These are phyloP conservation scores for Cyclostephanos tholiformis DNA, from an alignment of 108 stramenopile genomes.

Conservation along the genomic window DNA sequence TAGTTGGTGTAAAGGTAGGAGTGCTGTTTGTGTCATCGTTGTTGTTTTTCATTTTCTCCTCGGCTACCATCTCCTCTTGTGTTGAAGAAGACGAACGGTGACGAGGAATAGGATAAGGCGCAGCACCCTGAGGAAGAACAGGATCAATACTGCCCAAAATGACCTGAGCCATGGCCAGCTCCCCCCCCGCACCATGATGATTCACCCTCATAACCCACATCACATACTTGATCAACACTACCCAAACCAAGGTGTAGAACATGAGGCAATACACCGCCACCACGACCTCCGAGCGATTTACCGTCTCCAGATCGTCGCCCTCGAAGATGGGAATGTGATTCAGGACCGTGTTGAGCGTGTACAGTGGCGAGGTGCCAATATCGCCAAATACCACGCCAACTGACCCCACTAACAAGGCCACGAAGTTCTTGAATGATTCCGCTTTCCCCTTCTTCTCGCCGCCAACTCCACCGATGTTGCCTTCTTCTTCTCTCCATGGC, in stretches of 20 bases:
- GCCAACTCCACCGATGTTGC: not conserved
- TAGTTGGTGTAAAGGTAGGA: not conserved
- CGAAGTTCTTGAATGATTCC: not conserved
- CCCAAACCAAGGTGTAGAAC: conserved; percentile 11
- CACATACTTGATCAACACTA: conserved; percentile 13
- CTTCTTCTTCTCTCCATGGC: no score
- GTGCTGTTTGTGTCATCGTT: not conserved
- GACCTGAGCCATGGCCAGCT: conserved; percentile 10
- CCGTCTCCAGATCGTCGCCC: not conserved
- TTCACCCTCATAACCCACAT: conserved; percentile 9
- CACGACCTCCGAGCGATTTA: conserved; percentile 3
- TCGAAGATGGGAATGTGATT: not conserved
- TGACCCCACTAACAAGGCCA: not conserved
- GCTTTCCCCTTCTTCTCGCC: not conserved
- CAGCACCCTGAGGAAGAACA: not conserved
- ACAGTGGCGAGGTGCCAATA: conserved; percentile 6
- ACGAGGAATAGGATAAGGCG: no score
- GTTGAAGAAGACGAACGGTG: no score
- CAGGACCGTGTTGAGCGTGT: conserved; percentile 10
- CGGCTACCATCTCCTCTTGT: no score
- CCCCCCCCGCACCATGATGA: conserved; percentile 11
- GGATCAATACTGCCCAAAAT: conserved; percentile 2
- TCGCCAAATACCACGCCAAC: conserved; percentile 9
- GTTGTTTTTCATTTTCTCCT: no score
- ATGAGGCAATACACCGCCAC: conserved; percentile 6